Percentiles rank a stretch among this genome's conserved stretches.
These are phyloP conservation scores for Epichloe scottii DNA, from an alignment of 2,329 filamentous ascomycete genomes.

Conservation along the genomic window DNA sequence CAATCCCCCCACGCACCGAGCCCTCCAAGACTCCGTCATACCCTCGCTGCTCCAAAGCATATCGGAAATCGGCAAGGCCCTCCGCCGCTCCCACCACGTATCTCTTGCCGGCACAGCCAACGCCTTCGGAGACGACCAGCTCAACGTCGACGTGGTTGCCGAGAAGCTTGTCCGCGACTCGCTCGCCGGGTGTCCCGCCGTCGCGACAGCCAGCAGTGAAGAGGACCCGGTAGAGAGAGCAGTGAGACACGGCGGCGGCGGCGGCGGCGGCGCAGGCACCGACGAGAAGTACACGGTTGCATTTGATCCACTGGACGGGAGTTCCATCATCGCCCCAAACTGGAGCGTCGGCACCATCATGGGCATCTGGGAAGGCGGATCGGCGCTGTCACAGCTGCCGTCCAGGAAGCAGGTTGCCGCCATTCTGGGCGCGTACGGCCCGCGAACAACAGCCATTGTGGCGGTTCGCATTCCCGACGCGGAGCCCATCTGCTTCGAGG, in stretches of 20 bases:
- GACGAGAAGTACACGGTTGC: constrained; percentile 37
- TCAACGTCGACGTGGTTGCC: constrained; percentile 43
- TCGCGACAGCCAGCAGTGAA: constrained; percentile 43
- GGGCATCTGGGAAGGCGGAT: constrained; percentile 42
- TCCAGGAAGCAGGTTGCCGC: constrained; percentile 32
- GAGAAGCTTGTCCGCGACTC: constrained; percentile 35
- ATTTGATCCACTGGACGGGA: constrained; percentile 52
- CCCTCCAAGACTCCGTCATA: constrained; percentile 32
- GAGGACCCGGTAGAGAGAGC: constrained; percentile 42
- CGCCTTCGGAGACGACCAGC: constrained; percentile 45
- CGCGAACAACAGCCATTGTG: constrained; percentile 41
- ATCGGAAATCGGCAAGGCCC: constrained; percentile 28
- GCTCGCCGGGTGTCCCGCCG: constrained; percentile 29
- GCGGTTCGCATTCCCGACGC: constrained; percentile 35
- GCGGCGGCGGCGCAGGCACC: too few species aligned
- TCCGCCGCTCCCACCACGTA: constrained; percentile 33
- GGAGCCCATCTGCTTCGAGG: constrained; percentile 35
- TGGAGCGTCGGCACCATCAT: constrained; percentile 48
- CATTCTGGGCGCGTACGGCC: constrained; percentile 40
- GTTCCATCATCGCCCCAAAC: constrained; percentile 45
- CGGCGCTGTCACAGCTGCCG: constrained; percentile 29
- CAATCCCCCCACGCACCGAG: constrained; percentile 9
- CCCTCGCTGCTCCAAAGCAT: constrained; percentile 35
- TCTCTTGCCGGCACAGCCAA: constrained; percentile 37
- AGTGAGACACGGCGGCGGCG: too few species aligned